These are phyloP conservation scores for Clavulina sp. DNA, from an alignment of 768 basidiomycete genomes.

Conservation along the genomic window DNA sequence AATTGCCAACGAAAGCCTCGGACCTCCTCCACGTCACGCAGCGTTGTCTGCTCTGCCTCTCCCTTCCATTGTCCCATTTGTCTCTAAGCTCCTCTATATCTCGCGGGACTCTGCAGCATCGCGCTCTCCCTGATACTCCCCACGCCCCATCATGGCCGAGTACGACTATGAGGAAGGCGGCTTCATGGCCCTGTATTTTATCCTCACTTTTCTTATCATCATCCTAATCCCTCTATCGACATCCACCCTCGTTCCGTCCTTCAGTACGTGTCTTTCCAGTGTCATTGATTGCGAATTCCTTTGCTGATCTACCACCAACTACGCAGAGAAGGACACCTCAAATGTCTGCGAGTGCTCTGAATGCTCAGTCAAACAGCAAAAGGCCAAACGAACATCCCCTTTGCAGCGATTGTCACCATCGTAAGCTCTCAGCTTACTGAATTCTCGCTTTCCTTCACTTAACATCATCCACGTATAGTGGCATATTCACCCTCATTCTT, in stretches of 20 bases:
- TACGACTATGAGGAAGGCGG: slow-evolving; percentile 59
- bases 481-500: slow-evolving; percentile 26
- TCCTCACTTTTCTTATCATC: slow-evolving; percentile 76
- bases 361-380: slow-evolving; percentile 39
- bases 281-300: neutral
- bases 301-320: neutral
- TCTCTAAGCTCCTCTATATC: too few relatives aligned
- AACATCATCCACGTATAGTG: neutral
- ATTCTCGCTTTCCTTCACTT: slow-evolving; percentile 43
- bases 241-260: slow-evolving; percentile 19
- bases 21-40: too few relatives aligned
- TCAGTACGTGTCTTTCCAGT: neutral
- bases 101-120: too few relatives aligned
- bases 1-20: too few relatives aligned
- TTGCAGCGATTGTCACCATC: slow-evolving; percentile 12
- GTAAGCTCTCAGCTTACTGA: slow-evolving; percentile 53
- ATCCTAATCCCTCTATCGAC: slow-evolving; percentile 70
- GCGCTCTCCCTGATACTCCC: neutral
- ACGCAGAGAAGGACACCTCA: neutral
- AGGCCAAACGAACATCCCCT: slow-evolving; percentile 17
- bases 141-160: slow-evolving; percentile 9
- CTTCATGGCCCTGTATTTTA: slow-evolving; percentile 77
- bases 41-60: too few relatives aligned
- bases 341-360: slow-evolving; percentile 44
- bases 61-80: too few relatives aligned